phyloP scores from a whole-genome alignment of 768 basidiomycete genomes.

The Suillus weaverae region DNA sequence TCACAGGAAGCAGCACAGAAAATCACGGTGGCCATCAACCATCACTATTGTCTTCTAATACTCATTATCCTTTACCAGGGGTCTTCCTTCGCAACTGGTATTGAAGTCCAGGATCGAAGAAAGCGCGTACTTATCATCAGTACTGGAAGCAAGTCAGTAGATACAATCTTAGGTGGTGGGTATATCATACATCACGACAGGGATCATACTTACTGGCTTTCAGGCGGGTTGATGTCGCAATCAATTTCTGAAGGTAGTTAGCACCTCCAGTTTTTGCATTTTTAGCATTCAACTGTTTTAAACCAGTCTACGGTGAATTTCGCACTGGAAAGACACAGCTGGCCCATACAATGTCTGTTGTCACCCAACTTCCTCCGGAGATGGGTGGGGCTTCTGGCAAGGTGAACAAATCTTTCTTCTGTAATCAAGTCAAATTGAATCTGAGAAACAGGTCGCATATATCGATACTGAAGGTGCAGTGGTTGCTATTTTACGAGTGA shows the following conservation, averaged over 20 bases:
- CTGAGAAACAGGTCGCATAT: slow-evolving; percentile 68
- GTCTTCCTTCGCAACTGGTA: slow-evolving; percentile 87
- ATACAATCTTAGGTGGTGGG: slow-evolving; percentile 83
- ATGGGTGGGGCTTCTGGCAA: slow-evolving; percentile 91
- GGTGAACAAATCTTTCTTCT: slow-evolving; percentile 37
- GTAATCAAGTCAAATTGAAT: neutral
- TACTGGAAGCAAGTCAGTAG: slow-evolving; percentile 91
- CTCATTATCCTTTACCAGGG: slow-evolving; percentile 50
- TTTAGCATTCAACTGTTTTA: slow-evolving; percentile 2
- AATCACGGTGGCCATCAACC: slow-evolving; percentile 53
- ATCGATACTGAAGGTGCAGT: slow-evolving; percentile 79
- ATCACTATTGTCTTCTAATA: neutral
- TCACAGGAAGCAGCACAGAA: slow-evolving; percentile 86
- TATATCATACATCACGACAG: neutral
- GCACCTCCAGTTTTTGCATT: neutral
- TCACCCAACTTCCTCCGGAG: slow-evolving; percentile 85
- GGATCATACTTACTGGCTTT: neutral
- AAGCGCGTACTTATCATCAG: slow-evolving; percentile 81
- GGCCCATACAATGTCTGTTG: slow-evolving; percentile 92
- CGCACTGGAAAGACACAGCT: slow-evolving; percentile 95
- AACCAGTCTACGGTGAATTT: slow-evolving; percentile 89
- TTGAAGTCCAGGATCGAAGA: slow-evolving; percentile 86
- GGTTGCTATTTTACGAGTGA: neutral
- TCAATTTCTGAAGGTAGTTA: slow-evolving; percentile 84
- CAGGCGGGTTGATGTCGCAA: slow-evolving; percentile 89